These are phyloP conservation scores for Phytophthora rubi DNA, from an alignment of 352 stramenopile genomes.

Conservation along the genomic window DNA sequence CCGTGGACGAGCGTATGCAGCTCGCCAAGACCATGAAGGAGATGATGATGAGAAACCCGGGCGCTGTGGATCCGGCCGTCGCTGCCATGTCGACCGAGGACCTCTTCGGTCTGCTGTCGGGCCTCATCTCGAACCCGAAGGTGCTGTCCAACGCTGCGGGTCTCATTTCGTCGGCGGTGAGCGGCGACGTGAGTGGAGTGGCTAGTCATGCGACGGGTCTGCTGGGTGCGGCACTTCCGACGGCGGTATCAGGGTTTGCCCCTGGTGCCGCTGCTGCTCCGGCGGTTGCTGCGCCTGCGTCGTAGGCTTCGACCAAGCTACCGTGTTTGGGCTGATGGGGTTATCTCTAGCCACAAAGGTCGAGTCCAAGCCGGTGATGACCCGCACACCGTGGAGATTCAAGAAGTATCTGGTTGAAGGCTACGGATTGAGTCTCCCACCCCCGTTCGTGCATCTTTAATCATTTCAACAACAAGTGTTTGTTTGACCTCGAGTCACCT, in stretches of 20 bases:
- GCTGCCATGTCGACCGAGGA: constrained; percentile 9
- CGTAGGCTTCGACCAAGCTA: background rate
- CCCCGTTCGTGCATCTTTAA: background rate
- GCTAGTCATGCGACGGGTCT: constrained; percentile 3
- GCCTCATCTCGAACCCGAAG: constrained; percentile 4
- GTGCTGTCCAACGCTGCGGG: background rate
- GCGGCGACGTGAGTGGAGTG: constrained; percentile 1
- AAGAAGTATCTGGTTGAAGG: constrained; percentile 1
- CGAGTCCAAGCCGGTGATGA: no score
- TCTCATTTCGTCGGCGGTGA: constrained; percentile 2
- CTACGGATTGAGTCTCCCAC: background rate
- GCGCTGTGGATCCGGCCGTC: background rate
- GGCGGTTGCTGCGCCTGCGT: background rate
- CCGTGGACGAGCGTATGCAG: constrained; percentile 7
- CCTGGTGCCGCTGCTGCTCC: background rate
- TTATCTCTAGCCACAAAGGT: background rate
- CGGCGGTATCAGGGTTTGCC: background rate
- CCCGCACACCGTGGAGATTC: background rate
- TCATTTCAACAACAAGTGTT: constrained; percentile 1
- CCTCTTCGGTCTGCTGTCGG: constrained; percentile 14
- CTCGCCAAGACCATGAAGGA: constrained; percentile 23
- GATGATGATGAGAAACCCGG: background rate
- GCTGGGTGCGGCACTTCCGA: background rate
- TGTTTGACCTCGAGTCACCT: constrained; percentile 1
- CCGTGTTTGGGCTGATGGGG: background rate